Conservation (phyloP, 805 yeast species). For the Cyberlindnera veronae region DNA sequence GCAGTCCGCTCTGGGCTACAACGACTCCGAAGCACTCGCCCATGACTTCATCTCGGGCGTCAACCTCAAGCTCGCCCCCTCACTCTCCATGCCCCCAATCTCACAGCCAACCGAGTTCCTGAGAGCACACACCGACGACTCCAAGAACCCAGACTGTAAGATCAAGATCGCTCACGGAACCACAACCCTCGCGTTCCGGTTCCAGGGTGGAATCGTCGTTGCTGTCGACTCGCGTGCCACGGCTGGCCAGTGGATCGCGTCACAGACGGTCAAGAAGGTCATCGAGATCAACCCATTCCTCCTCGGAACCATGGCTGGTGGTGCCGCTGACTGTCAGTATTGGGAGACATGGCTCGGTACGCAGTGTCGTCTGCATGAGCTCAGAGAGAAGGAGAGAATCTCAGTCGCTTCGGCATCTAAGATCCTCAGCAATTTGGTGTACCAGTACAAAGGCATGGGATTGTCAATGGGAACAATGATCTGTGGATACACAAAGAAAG, state of each 20-base stretch:
- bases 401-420: slow-evolving; percentile 96
- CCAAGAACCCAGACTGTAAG: slow-evolving; percentile 85
- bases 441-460: slow-evolving; percentile 97
- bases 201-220: slow-evolving; percentile 90
- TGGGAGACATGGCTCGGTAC: slow-evolving; percentile 99
- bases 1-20: slow-evolving; percentile 21
- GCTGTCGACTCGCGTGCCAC: slow-evolving; percentile 99
- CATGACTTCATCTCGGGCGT: slow-evolving; percentile 34
- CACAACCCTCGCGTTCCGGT: slow-evolving; percentile 95
- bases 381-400: slow-evolving; percentile 91
- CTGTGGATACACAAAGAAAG: slow-evolving; percentile 93
- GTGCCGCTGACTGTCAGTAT: slow-evolving; percentile 98
- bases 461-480: slow-evolving; percentile 99
- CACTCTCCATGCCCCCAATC: slow-evolving; percentile 74
- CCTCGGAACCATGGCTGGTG: slow-evolving; percentile 99
- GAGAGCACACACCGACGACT: slow-evolving; percentile 98
- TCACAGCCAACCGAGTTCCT: slow-evolving; percentile 87
- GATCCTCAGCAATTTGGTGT: slow-evolving; percentile 84
- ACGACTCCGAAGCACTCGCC: slow-evolving; percentile 30
- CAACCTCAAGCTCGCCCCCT: slow-evolving; percentile 45
- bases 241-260: slow-evolving; percentile 97
- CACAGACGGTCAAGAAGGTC: slow-evolving; percentile 96
- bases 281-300: slow-evolving; percentile 93
- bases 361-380: slow-evolving; percentile 92
- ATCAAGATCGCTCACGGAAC: slow-evolving; percentile 98